phyloP scores from a whole-genome alignment of 2,329 filamentous ascomycete species.

The Paracamarosporium sp. region DNA sequence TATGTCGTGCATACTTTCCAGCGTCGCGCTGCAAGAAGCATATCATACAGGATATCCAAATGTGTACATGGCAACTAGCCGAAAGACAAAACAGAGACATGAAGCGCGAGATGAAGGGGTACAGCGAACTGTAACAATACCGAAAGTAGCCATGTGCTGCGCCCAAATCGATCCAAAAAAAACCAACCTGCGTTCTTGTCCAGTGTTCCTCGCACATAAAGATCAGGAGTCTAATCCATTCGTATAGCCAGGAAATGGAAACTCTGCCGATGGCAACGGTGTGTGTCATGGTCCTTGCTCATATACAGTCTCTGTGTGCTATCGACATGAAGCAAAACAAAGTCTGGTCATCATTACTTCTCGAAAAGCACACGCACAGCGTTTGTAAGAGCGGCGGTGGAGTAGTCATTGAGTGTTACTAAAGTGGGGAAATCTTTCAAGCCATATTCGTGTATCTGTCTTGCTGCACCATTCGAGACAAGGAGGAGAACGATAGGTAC shows the following conservation, averaged over 20 bases:
- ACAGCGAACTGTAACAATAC: slow-evolving; percentile 9
- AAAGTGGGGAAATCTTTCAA: slow-evolving; percentile 35
- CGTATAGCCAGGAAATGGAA: not conserved
- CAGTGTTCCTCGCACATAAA: too few species aligned
- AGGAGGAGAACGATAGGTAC: slow-evolving; percentile 38
- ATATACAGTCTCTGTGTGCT: too few species aligned
- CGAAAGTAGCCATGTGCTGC: not conserved
- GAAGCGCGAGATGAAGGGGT: not conserved
- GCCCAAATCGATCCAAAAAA: not conserved
- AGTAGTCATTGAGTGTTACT: slow-evolving; percentile 36
- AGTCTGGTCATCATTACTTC: slow-evolving; percentile 13
- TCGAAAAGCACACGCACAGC: slow-evolving; percentile 36
- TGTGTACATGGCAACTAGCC: not conserved
- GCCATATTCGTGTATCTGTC: slow-evolving; percentile 25
- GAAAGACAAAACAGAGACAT: not conserved
- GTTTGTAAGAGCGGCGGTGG: slow-evolving; percentile 30
- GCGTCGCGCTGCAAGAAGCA: not conserved
- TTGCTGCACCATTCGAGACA: slow-evolving; percentile 22
- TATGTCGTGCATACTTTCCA: not conserved
- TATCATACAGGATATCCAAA: not conserved
- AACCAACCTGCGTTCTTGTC: too few species aligned
- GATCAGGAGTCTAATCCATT: not conserved
- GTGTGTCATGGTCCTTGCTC: too few species aligned
- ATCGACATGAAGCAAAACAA: not conserved
- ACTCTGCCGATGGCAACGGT: not conserved